Evolutionary conservation across 2,329 filamentous ascomycete genomes (phyloP).

Genomic region (Diaporthe destruens): DNA sequence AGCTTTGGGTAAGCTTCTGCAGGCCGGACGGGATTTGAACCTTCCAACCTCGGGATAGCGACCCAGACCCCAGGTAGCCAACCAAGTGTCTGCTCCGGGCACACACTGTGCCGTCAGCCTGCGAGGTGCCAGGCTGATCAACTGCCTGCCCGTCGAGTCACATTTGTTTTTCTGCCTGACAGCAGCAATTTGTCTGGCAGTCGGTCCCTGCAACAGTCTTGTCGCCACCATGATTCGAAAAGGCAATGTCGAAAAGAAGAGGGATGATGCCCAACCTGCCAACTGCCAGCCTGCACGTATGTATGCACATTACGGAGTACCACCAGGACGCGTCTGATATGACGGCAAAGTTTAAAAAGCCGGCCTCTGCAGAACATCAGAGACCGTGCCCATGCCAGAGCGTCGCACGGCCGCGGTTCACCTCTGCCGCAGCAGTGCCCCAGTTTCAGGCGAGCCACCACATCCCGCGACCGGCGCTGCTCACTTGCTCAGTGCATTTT

Average conservation of each 20-base stretch:
- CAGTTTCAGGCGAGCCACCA: conserved; percentile 32
- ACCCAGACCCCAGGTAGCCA: conserved; percentile 12
- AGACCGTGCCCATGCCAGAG: conserved; percentile 23
- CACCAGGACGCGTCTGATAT: background rate
- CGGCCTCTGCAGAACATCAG: conserved; percentile 2
- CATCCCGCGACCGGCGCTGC: conserved; percentile 22
- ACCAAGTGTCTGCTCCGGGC: background rate
- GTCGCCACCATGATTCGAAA: background rate
- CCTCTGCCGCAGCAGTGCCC: conserved; percentile 30
- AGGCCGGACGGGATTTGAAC: conserved; percentile 28
- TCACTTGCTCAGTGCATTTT: conserved; percentile 27
- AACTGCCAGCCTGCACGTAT: too few relatives aligned
- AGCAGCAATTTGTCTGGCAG: background rate
- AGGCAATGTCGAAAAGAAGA: background rate
- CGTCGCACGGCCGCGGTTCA: conserved; percentile 28
- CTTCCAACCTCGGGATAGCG: conserved; percentile 1
- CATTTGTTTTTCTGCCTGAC: background rate
- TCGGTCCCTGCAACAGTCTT: background rate
- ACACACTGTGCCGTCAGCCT: conserved; percentile 4
- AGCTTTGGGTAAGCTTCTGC: conserved; percentile 31
- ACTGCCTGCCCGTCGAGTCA: background rate
- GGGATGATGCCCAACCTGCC: too few relatives aligned
- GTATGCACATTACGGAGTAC: too few relatives aligned
- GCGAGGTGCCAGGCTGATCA: background rate
- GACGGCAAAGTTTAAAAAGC: conserved; percentile 5